These are phyloP conservation scores for Mrakia blollopis DNA, from an alignment of 768 basidiomycete genomes.

Conservation along the genomic window DNA sequence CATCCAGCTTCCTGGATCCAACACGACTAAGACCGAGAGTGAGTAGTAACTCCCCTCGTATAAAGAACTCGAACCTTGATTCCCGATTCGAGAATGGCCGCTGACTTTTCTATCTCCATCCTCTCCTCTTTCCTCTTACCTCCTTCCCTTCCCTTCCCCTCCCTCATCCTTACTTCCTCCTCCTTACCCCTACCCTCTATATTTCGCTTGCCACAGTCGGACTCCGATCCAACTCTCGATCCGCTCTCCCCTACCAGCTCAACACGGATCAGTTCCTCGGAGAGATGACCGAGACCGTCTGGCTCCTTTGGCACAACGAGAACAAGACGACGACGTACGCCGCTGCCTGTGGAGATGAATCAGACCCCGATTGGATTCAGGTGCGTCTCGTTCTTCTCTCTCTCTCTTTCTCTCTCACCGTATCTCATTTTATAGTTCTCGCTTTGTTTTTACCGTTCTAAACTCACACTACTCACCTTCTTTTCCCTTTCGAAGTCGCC, in stretches of 20 bases:
- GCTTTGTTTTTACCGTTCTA: not conserved
- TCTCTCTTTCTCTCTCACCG: not conserved
- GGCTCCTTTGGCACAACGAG: conserved; percentile 73
- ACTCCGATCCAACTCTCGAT: conserved; percentile 72
- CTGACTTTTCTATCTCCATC: not conserved
- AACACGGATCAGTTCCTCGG: conserved; percentile 36
- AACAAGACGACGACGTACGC: conserved; percentile 64
- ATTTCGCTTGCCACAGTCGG: conserved; percentile 50
- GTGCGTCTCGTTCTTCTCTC: conserved; percentile 34
- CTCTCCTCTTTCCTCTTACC: no score
- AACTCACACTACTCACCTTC: not conserved
- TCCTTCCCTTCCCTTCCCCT: not conserved
- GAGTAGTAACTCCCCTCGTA: not conserved
- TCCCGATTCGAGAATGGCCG: not conserved
- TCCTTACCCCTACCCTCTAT: no score
- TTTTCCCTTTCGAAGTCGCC: conserved; percentile 49
- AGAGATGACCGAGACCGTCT: conserved; percentile 9
- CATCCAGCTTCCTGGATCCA: conserved; percentile 79
- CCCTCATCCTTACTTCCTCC: no score
- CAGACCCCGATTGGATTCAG: conserved; percentile 60
- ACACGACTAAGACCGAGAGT: conserved; percentile 66
- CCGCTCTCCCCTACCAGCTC: conserved; percentile 59
- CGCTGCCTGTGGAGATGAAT: conserved; percentile 54
- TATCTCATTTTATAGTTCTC: not conserved
- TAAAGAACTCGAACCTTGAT: not conserved